A percentile compares a stretch with the other conserved stretches of the same genome.
Conservation (phyloP, 78 protist genomes). For the Polysphondylium violaceum region DNA sequence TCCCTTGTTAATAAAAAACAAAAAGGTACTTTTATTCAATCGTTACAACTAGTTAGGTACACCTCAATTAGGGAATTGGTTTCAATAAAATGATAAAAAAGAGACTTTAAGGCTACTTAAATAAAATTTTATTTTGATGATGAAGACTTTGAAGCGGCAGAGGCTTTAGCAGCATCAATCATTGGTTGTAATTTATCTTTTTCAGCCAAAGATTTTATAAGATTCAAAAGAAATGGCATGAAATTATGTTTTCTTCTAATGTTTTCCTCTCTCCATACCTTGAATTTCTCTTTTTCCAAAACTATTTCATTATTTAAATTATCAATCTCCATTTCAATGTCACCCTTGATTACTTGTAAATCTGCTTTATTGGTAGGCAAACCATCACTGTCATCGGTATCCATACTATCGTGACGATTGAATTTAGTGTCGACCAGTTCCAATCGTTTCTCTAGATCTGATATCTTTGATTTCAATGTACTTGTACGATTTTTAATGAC, state of each 20-base stretch:
- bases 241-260: slow-evolving; percentile 94
- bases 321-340: background rate
- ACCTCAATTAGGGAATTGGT: no score
- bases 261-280: slow-evolving; percentile 87
- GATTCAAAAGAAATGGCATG: slow-evolving; percentile 91
- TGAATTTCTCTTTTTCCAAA: slow-evolving; percentile 75
- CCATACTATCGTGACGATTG: slow-evolving; percentile 6
- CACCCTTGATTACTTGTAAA: background rate
- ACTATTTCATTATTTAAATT: slow-evolving; percentile 25
- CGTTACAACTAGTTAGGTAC: no score
- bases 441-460: slow-evolving; percentile 2
- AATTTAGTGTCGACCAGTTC: background rate
- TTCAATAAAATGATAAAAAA: no score
- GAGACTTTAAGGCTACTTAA: no score
- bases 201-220: slow-evolving; percentile 89
- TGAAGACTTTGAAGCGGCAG: no score
- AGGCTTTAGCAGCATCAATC: slow-evolving; percentile 71
- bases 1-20: no score
- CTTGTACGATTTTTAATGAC: slow-evolving; percentile 67
- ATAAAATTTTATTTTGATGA: no score
- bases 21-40: no score
- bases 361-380: background rate
- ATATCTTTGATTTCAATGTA: background rate
- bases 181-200: slow-evolving; percentile 57
- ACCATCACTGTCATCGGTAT: slow-evolving; percentile 8